Base-by-base conservation (phyloP, 2,329 filamentous ascomycete genomes). In the Fusarium falciforme region DNA sequence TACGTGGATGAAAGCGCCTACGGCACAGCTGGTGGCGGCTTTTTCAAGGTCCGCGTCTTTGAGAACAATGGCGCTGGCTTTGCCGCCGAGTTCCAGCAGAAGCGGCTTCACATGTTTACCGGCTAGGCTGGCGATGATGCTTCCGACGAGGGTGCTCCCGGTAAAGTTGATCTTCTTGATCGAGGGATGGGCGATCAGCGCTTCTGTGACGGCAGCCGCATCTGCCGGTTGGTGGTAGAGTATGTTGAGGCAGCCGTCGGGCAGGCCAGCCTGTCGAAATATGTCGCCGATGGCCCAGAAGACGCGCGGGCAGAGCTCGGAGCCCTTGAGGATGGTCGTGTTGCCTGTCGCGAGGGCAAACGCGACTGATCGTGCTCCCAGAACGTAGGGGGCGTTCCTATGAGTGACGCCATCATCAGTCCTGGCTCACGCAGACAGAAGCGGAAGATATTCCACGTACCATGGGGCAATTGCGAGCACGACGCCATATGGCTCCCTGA, bases 131-230 rank as follows among this genome's bases (percentile, higher is more conserved):
- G 90, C 93, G 66, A 97, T 90, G 79, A 94, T 92, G 36, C 89
- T 87, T 2, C 94, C 94, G 0, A 96, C 91, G 0, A 80, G 80
- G 0, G 93, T 94, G 76, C 89, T 92, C 36, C 94, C 94, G 0
- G 94, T 97, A 82, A 96, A 97, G 83, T 94, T 96, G 80, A 97
- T 87, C 84, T 96, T 96, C 80, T 90, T 92, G 66, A 96, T 84
- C 0, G 85, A 84, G 0, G 89, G 88, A 77, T 93, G 86, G 58
- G 89, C 88, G 74, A 96, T 93, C 22, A 96, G 82, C 1, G 89
- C 84, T 36, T 86, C 87, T 0, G 93, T 94, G 25, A 95, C 85
- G 10, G 86, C 85, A 0, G 91, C 85, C 0, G 93, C 94, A 76
- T 93, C 89, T 64, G 90, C 87, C 57, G 90, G 89, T 3, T 91